phyloP scores from a whole-genome alignment of 2,329 filamentous ascomycete genomes.

The Ceratocystiopsis brevicomis region DNA sequence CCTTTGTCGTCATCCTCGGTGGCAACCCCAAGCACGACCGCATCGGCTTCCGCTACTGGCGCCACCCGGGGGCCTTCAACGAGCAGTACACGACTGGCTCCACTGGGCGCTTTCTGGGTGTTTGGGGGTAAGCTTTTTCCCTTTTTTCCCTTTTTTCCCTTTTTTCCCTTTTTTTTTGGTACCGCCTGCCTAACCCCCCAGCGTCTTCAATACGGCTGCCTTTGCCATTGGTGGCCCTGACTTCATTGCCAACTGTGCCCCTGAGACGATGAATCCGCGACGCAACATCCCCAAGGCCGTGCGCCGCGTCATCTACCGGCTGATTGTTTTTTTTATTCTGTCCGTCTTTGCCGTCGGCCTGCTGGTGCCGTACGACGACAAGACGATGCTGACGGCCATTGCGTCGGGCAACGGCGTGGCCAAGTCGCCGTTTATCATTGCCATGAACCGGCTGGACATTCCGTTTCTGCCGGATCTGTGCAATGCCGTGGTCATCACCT shows the following conservation, averaged over 20 bases:
- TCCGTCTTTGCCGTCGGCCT: constrained; percentile 15
- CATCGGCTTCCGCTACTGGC: constrained; percentile 8
- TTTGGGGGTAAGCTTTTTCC: constrained; percentile 7
- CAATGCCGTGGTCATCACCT: background rate
- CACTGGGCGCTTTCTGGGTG: constrained; percentile 22
- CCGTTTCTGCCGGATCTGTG: constrained; percentile 24
- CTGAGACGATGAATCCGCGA: constrained; percentile 42
- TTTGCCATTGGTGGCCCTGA: constrained; percentile 46
- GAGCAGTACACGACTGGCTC: constrained; percentile 19
- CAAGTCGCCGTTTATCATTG: constrained; percentile 49
- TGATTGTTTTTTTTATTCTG: constrained; percentile 16
- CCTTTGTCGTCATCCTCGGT: constrained; percentile 27
- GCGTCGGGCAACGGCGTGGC: constrained; percentile 13
- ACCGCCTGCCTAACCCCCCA: no score
- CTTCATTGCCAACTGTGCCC: constrained; percentile 39
- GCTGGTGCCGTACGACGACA: constrained; percentile 8
- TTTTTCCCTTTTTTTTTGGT: no score
- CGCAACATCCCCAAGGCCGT: constrained; percentile 47
- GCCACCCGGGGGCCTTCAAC: constrained; percentile 23
- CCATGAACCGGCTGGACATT: constrained; percentile 50
- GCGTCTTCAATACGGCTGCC: constrained; percentile 28
- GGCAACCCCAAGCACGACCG: constrained; percentile 9
- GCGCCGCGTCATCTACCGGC: constrained; percentile 19
- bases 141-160: constrained; percentile 18
- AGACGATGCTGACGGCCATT: constrained; percentile 6